These are phyloP conservation scores for Elsinoe ampelina DNA, from an alignment of 2,329 filamentous ascomycete species.

Conservation along the genomic window DNA sequence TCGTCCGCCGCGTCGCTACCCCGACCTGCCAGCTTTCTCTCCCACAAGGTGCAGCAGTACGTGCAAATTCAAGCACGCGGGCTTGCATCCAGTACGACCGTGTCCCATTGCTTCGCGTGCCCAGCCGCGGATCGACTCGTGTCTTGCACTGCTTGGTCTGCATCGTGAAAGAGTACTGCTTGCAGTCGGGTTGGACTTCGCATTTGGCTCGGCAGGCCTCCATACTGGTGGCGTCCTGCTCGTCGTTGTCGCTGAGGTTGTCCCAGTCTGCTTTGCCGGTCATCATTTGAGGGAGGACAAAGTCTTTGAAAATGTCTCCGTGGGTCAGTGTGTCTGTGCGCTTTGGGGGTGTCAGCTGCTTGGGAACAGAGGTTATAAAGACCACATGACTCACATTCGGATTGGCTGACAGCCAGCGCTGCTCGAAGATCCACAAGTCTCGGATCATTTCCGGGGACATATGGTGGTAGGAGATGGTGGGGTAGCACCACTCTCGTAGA, in stretches of 20 bases:
- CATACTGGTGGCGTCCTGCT: conserved; percentile 15
- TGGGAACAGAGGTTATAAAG: background rate
- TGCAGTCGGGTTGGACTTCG: conserved; percentile 17
- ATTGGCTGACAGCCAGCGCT: conserved; percentile 18
- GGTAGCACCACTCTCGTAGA: conserved; percentile 22
- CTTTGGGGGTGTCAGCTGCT: background rate
- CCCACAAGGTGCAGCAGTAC: background rate
- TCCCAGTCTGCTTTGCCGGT: conserved; percentile 20
- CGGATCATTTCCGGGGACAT: conserved; percentile 19
- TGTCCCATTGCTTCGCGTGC: background rate
- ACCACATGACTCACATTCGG: background rate
- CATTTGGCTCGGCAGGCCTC: conserved; percentile 22
- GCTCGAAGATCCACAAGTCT: conserved; percentile 24
- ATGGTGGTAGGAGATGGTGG: conserved; percentile 22
- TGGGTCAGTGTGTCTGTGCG: conserved; percentile 16
- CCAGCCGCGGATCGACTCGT: background rate
- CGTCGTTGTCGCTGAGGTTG: conserved; percentile 20
- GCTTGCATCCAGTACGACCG: background rate
- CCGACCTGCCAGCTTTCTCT: too few relatives aligned
- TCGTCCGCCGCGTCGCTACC: too few relatives aligned
- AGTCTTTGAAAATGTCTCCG: conserved; percentile 23
- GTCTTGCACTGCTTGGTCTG: background rate
- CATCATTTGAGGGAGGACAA: conserved; percentile 21
- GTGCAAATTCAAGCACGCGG: background rate
- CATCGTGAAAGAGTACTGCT: conserved; percentile 19